Conservation (phyloP, 768 basidiomycete species). For the Xerocomellus intermedius region DNA sequence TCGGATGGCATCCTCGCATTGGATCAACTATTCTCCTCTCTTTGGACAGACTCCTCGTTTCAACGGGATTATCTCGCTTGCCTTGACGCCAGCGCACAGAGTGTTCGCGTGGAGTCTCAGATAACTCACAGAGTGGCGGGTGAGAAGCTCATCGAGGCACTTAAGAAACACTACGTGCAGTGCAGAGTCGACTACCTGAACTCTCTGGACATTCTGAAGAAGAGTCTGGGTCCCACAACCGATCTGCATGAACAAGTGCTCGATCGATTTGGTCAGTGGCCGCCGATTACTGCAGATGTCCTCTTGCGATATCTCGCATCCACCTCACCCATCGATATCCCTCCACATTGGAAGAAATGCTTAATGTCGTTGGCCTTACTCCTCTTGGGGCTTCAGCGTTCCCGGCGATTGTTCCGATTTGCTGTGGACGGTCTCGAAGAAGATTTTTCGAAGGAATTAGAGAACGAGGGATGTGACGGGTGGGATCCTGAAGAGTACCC, state of each 20-base stretch:
- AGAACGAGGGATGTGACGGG: background rate
- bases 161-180: background rate
- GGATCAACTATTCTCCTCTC: background rate
- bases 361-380: background rate
- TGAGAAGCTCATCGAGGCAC: background rate
- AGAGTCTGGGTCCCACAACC: background rate
- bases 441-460: background rate
- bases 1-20: background rate
- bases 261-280: background rate
- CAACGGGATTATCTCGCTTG: background rate
- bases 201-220: background rate
- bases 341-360: background rate
- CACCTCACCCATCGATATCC: background rate
- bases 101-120: background rate
- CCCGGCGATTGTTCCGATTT: background rate
- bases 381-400: background rate
- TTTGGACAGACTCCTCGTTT: background rate
- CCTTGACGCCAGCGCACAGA: background rate
- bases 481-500: background rate
- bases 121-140: background rate
- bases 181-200: background rate
- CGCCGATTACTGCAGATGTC: background rate
- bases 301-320: background rate
- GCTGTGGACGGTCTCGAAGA: background rate
- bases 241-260: slow-evolving; percentile 8